Base-by-base conservation (phyloP, 441 rosid species). In the Geranium incanum region DNA sequence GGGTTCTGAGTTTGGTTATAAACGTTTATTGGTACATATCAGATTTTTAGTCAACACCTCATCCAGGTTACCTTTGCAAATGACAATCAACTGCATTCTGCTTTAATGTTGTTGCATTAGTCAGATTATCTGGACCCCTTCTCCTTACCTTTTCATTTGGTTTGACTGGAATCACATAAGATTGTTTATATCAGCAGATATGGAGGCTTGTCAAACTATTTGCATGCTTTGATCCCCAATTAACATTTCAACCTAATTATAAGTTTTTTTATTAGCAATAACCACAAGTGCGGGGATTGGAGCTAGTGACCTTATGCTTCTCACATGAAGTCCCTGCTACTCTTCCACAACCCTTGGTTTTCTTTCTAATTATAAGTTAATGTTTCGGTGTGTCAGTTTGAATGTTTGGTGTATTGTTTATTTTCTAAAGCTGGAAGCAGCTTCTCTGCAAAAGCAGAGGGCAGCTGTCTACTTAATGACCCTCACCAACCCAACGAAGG, bases 401-500 rank as follows among this genome's bases (percentile, higher is more conserved):
- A 57, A 16, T 57, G 23, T 63, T 63, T 63, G 66, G 66, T 63
- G 66, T 63, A 28, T 9, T 63, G 66, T 63, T 63, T 63, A 63
- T 63, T 23, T 63, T 23, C 37, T 63, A 11, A 23, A 9, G 63
- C 18, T 1, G 9, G 60, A 18, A 57, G 28, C 18, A 57, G 28
- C 28, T 23, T 57, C 63, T 57, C 19, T 55, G 62, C 62, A 55
- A 55, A 55, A 55, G 62, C 19, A 55, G 19, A 21, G 62, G 62
- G 62, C 8, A 7, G 23, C 21, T 55, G 62, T 7, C 62, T 52
- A 55, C 21, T 15, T 55, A 55, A 2, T 55, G 62, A 15, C 62
- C 62, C 23, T 15, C 19, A 15, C 23, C 62, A 55, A 55, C 8
- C 59, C 7, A 5, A 15, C 11, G 16, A 52, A 15, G 60, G 62